Base-by-base conservation (phyloP, 352 stramenopile genomes). In the Thraustotheca clavata region DNA sequence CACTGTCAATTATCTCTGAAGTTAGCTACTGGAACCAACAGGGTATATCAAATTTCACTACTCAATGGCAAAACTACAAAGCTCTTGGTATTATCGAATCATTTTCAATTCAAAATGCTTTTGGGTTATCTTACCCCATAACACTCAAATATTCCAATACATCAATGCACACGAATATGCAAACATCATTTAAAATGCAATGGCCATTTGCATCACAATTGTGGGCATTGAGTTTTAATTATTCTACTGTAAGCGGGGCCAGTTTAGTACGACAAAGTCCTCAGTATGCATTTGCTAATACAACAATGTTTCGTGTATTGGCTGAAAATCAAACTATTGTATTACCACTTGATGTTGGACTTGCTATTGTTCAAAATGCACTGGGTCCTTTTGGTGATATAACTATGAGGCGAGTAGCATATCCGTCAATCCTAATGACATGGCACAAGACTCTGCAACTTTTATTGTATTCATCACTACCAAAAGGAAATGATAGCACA, bases 41-140 rank as follows among this genome's bases (percentile, higher is more conserved):
- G 7, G 40, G 40, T 0, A 34, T 65, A n/a, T 12, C 6, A 16
- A 24, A 1, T 0, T 60, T 31, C 33, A 60, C 50, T 12, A 60
- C 50, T 0, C 27, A 49, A 22, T 60, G 50, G 50, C 50, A 60
- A 60, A 60, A 60, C 32, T 60, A 47, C 50, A 60, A 60, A n/a
- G 27, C 50, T 6, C 27, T 60, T 4, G 50, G 50, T 49, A 38
- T 60, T 27, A 60, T 18, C n/a, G 50, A 60, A 27, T 24, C n/a
- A 49, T 60, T 47, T 35, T n/a, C 12, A 20, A 60, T 60, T n/a
- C 50, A 60, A n/a, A 60, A 49, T 3, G 3, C 50, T 43, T 60
- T 60, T 60, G 50, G 50, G 0, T 27, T 47, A n/a, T 14, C 8
- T 8, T 60, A 46, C 2, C 9, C 50, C 24, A 14, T 60, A 16